Evolutionary conservation across 2,329 filamentous ascomycete genomes (phyloP).

Genomic region (Sporothrix pseudoabietina): DNA sequence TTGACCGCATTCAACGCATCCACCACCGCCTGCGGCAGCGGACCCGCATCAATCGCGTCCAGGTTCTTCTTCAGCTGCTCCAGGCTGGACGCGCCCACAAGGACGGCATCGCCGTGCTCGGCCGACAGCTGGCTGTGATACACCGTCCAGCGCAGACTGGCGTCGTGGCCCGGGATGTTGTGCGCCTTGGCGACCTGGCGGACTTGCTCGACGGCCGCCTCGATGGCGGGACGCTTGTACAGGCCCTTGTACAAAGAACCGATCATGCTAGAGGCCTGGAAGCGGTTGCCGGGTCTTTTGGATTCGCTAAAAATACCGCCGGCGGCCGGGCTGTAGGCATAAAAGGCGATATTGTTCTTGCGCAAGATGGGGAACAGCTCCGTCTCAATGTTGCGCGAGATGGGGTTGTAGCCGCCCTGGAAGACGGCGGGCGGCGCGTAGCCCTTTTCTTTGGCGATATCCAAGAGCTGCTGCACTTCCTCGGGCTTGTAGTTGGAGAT

Average conservation of each 20-base stretch:
- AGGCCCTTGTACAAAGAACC: slow-evolving; percentile 38
- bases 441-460: slow-evolving; percentile 42
- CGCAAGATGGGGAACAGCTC: slow-evolving; percentile 44
- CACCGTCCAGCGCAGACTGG: slow-evolving; percentile 47
- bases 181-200: slow-evolving; percentile 40
- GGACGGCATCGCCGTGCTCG: slow-evolving; percentile 42
- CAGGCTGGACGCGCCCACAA: slow-evolving; percentile 42
- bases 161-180: slow-evolving; percentile 45
- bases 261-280: slow-evolving; percentile 21
- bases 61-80: slow-evolving; percentile 44
- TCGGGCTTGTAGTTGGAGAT: slow-evolving; percentile 46
- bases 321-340: slow-evolving; percentile 41
- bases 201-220: slow-evolving; percentile 38
- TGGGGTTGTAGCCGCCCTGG: slow-evolving; percentile 47
- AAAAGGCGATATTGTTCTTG: slow-evolving; percentile 43
- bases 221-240: slow-evolving; percentile 40
- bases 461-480: slow-evolving; percentile 44
- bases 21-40: slow-evolving; percentile 44
- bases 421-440: slow-evolving; percentile 45
- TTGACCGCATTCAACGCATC: slow-evolving; percentile 30
- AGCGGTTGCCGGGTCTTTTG: slow-evolving; percentile 12
- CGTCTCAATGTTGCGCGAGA: slow-evolving; percentile 43
- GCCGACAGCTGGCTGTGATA: slow-evolving; percentile 43
- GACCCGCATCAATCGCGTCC: slow-evolving; percentile 44
- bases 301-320: slow-evolving; percentile 35